Evolutionary conservation across 306 rosid genomes (phyloP), one percentile per base, ranked within the genome.

Genomic region (Dryas drummondii): DNA sequence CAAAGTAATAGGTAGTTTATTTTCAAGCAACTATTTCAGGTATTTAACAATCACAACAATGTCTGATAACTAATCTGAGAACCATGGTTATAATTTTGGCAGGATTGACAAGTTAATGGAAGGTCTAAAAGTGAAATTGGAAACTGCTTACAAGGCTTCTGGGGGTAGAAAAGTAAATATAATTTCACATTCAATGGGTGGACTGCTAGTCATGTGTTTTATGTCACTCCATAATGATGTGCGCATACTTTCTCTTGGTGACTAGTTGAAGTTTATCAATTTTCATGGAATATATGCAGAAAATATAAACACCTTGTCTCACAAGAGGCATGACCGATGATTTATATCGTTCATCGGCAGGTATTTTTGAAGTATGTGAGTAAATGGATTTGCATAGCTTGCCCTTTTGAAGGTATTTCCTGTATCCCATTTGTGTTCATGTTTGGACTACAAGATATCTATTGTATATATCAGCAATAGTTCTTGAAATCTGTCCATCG

Each of bases 161-260:
- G 98, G 97, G 66, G 96, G 97, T 79, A 90, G 93, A 86, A 91
- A 90, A 91, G 88, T 94, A 57, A 87, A 90, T 74, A 76, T 94
- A 59, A 88, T 94, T 59, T 86, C 97, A 1, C 98, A 94, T 79
- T 94, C 98, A 47, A 91, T 94, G 97, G 98, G 98, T 59, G 98
- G 98, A 58, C 78, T 94, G 62, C 75, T 94, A 79, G 79, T 87
- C 67, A 68, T 57, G 76, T 90, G 97, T 81, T 94, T 94, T 85
- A 72, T 91, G 86, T 82, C 88, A 49, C 96, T 90, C 68, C 86
- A 90, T 76, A 84, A 59, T 72, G 96, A 94, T 79, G 98, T 91
- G 78, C 51, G 93, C 80, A 73, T 49, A 53, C 65, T 47, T 69
- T 75, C 78, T 78, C 73, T 79, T 68, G 4, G 3, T 84, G 53